These are phyloP conservation scores for Candida arabinofermentans DNA, from an alignment of 805 yeast species.

Conservation along the genomic window DNA sequence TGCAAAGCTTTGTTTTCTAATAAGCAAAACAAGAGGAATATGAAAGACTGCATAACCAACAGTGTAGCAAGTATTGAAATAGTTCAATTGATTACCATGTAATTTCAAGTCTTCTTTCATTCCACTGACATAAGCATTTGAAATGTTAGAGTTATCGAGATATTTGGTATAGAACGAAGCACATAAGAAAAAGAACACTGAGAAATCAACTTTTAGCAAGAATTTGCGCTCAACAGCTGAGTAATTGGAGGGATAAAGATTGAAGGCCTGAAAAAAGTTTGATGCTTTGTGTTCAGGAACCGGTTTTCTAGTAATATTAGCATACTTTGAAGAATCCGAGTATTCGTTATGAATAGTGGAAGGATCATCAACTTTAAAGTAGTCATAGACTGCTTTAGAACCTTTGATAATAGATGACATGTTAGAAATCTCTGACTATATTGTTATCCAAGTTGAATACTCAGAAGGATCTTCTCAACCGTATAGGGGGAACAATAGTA, in stretches of 20 bases:
- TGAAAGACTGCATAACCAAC: slow-evolving; percentile 57
- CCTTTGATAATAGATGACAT: background rate
- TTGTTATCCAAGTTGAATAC: no score
- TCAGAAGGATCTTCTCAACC: no score
- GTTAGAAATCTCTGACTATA: no score
- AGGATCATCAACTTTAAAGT: slow-evolving; percentile 9
- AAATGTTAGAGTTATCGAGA: slow-evolving; percentile 52
- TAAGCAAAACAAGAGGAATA: slow-evolving; percentile 52
- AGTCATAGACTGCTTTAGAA: background rate
- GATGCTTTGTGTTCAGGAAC: slow-evolving; percentile 2
- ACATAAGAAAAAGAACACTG: slow-evolving; percentile 22
- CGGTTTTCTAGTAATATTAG: slow-evolving; percentile 13
- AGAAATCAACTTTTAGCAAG: slow-evolving; percentile 2
- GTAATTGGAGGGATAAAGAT: slow-evolving; percentile 16
- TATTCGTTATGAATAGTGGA: slow-evolving; percentile 10
- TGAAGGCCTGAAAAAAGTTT: slow-evolving; percentile 11
- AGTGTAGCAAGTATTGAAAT: slow-evolving; percentile 25
- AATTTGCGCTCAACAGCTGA: slow-evolving; percentile 6
- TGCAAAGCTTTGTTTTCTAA: slow-evolving; percentile 47
- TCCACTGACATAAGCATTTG: slow-evolving; percentile 64
- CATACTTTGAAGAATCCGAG: slow-evolving; percentile 4
- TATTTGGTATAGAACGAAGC: slow-evolving; percentile 48
- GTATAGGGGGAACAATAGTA: no score
- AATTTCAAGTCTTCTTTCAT: slow-evolving; percentile 46
- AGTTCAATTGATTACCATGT: slow-evolving; percentile 20